These are phyloP conservation scores for Lablab purpureus DNA, from an alignment of 306 rosid genomes.

Conservation along the genomic window DNA sequence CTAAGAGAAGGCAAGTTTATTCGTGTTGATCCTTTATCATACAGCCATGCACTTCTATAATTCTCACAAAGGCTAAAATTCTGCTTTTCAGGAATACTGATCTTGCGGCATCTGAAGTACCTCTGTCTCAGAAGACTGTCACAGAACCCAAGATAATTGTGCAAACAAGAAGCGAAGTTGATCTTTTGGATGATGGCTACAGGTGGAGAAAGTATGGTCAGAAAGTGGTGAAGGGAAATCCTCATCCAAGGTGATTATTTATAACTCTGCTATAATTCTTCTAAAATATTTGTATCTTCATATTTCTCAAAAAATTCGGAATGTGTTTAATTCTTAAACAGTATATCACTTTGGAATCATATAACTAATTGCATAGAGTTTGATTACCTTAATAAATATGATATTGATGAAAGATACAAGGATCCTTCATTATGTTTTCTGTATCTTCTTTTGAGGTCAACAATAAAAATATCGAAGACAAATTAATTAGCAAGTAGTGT, in stretches of 20 bases:
- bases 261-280: constrained; percentile 35
- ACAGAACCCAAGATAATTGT: constrained; percentile 96
- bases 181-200: constrained; percentile 95
- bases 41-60: neutral
- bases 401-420: constrained; percentile 25
- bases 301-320: constrained; percentile 3
- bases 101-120: constrained; percentile 59
- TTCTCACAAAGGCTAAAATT: constrained; percentile 30
- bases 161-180: constrained; percentile 94
- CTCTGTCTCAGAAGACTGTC: constrained; percentile 79
- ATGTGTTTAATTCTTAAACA: neutral
- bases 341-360: constrained; percentile 30
- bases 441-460: constrained; percentile 20
- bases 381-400: constrained; percentile 13
- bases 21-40: constrained; percentile 31
- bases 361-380: constrained; percentile 21
- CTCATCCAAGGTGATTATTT: constrained; percentile 88
- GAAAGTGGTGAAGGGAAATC: constrained; percentile 98
- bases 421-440: neutral
- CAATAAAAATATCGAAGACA: constrained; percentile 2
- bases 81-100: constrained; percentile 75
- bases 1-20: constrained; percentile 78
- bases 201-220: constrained; percentile 99
- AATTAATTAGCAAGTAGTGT: neutral
- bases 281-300: constrained; percentile 10